A percentile compares a stretch with the other conserved stretches of the same genome.
Conservation (phyloP, 2,329 filamentous ascomycete species). For the Aureobasidium musti region DNA sequence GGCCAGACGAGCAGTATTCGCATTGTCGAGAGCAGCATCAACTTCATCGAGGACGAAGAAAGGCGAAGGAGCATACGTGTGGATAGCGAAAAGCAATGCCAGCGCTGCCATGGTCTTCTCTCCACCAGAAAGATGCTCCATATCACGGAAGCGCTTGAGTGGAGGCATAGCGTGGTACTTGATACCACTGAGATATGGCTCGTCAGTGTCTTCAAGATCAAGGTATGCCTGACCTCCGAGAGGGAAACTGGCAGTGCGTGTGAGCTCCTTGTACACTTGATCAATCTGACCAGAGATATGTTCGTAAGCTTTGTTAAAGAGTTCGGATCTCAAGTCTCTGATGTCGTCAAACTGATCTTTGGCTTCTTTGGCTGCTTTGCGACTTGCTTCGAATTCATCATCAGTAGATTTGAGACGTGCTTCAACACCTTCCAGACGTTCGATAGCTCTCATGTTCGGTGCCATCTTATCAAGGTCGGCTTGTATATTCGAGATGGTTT, state of each 20-base stretch:
- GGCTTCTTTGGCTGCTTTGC: constrained; percentile 69
- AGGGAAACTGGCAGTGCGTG: constrained; percentile 84
- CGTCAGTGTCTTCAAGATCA: constrained; percentile 93
- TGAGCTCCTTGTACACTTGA: constrained; percentile 92
- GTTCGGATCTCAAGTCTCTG: constrained; percentile 78
- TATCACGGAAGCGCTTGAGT: constrained; percentile 96
- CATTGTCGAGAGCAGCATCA: constrained; percentile 96
- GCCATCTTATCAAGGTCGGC: constrained; percentile 89
- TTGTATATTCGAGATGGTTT: constrained; percentile 73
- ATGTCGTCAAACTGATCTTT: constrained; percentile 82
- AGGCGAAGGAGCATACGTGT: constrained; percentile 90
- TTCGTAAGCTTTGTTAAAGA: constrained; percentile 92
- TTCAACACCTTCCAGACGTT: constrained; percentile 84
- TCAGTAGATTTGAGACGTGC: constrained; percentile 79
- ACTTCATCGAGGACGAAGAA: constrained; percentile 99
- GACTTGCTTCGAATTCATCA: constrained; percentile 84
- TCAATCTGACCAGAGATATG: constrained; percentile 96
- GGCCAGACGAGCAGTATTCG: constrained; percentile 93
- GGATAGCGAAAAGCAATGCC: constrained; percentile 93
- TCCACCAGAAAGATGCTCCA: constrained; percentile 96
- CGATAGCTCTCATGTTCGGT: constrained; percentile 93
- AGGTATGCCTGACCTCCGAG: constrained; percentile 88
- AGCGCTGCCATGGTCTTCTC: constrained; percentile 99
- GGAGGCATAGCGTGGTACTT: constrained; percentile 99
- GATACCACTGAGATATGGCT: constrained; percentile 92